phyloP scores from a whole-genome alignment of 148 eudicot species.

The Rhododendron mucronatum region DNA sequence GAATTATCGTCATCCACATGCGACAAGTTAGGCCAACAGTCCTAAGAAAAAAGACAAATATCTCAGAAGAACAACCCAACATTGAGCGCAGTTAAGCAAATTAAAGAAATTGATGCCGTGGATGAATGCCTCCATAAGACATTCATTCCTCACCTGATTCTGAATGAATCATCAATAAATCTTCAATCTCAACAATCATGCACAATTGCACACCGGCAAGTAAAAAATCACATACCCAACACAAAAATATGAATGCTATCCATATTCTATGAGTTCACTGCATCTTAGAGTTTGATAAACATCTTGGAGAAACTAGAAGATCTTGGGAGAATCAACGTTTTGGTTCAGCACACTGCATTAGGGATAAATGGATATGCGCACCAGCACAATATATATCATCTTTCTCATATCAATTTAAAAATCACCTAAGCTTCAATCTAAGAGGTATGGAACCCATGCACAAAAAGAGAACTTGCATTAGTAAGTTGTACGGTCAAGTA shows the following conservation, averaged over 20 bases:
- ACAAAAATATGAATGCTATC: not conserved
- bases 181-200: constrained; percentile 1
- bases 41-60: not conserved
- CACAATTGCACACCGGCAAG: not conserved
- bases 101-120: not conserved
- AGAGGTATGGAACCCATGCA: not conserved
- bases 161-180: not conserved
- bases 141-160: not conserved
- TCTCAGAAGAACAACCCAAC: constrained; percentile 1
- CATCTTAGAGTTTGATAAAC: not conserved
- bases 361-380: not conserved
- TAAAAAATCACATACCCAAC: not conserved
- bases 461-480: not conserved
- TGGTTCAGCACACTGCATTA: not conserved
- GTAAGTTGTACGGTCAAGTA: not conserved
- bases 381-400: not conserved
- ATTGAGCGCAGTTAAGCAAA: not conserved
- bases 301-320: constrained; percentile 4
- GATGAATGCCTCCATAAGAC: not conserved
- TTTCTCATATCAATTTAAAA: not conserved
- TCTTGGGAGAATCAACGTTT: not conserved
- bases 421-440: not conserved
- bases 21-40: not conserved
- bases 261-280: not conserved
- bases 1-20: not conserved